Evolutionary conservation across 257 asterid species (phyloP), one percentile per base, ranked within the genome.

Genomic region (Plectranthus barbatus): DNA sequence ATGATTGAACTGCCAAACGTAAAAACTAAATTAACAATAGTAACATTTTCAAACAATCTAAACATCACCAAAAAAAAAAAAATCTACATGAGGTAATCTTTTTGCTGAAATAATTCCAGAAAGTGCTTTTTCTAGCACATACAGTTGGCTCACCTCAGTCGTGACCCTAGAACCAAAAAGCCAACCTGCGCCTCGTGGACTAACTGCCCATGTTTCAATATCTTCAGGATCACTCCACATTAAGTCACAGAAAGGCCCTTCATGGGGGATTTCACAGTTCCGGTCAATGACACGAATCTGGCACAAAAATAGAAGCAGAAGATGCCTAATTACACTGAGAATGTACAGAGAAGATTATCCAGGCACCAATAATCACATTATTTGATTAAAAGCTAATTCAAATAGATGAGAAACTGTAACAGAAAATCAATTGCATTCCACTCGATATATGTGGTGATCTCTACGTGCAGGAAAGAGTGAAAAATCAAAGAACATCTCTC

Each of bases 151-250:
- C 67, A 85, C 99, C 95, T 93, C 99, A 71, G 96, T 62, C 52
- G 99, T 93, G 52, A 92, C 99, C 77, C 97, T 79, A 60, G 99
- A 93, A 23, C 99, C 97, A 79, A 90, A 93, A 56, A 93, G 95
- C 99, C 99, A 93, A 60, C 99, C 99, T 60, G 99, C 99, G 68
- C 99, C 99, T 64, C 99, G 86, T 20, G 99, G 99, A 74, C 99
- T 93, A 36, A 93, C 99, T 24, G 99, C 96, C 99, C 99, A 93
- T 34, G 97, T 93, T 76, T 93, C 99, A 60, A 93, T 93, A 71
- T 93, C 99, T 82, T 93, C 99, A 36, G 99, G 99, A 69, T 93
- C 99, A 84, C 99, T 93, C 99, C 99, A 93, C 99, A 93, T 93
- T 42, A 93, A 88, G 81, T 93, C 99, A 66, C 99, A 93, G 80